Conservation (phyloP, 164 flowering plant species). For the Vitis rotundifolia region DNA sequence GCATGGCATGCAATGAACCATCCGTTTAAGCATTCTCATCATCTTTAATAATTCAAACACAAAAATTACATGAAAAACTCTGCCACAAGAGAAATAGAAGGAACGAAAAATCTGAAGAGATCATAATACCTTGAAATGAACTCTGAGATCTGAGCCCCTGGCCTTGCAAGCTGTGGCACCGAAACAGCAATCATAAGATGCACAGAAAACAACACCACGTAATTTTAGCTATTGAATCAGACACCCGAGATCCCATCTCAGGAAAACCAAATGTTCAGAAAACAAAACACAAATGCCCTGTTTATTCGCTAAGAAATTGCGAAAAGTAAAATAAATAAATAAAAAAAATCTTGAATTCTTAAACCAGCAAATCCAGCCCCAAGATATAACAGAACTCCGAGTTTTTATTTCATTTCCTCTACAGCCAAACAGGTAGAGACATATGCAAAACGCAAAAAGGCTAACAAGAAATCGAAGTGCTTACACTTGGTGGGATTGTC, state of each 20-base stretch:
- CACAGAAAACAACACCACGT: not conserved
- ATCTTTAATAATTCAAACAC: no score
- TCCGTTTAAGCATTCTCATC: no score
- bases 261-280: no score
- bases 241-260: no score
- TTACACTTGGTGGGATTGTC: constrained; percentile 71
- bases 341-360: not conserved
- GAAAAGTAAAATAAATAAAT: not conserved
- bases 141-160: constrained; percentile 74
- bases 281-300: no score
- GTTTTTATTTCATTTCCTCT: no score
- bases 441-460: not conserved
- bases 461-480: constrained; percentile 5
- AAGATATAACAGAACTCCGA: not conserved
- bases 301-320: not conserved
- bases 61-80: not conserved
- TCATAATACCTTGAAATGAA: constrained; percentile 73
- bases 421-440: no score
- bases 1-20: not conserved
- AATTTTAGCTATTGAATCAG: no score
- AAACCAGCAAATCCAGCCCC: not conserved
- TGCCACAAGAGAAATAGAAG: not conserved
- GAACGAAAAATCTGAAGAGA: not conserved
- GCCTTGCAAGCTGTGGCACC: constrained; percentile 62
- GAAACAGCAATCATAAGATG: not conserved